Evolutionary conservation across 805 yeast species (phyloP), one percentile per base, ranked within the genome.

Genomic region (Ogataea pini): DNA sequence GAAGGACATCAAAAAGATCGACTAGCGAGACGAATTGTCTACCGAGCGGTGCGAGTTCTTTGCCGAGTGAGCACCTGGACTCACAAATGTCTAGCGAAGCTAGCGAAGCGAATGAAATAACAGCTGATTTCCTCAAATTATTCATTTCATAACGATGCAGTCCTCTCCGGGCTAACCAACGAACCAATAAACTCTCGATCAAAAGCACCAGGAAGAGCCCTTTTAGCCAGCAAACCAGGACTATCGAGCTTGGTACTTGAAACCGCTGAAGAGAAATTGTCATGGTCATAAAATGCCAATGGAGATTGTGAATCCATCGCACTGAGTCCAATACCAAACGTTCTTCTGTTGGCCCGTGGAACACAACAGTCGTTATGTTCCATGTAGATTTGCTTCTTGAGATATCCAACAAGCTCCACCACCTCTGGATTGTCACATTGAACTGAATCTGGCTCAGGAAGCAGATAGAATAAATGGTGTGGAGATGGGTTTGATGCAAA

Each of bases 401-500:
- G 40, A 41, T 55, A 62, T 13, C 46, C 7, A 13, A 63, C 27
- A 9, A 62, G 48, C 10, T 56, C 58, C 18, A 47, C 22, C 5
- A 52, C 44, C 42, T 56, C 60, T 3, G 55, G 41, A 37, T 51
- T 54, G 28, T 44, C 24, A 9, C 28, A 33, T 1, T 29, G 22
- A 28, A 22, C 41, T 17, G 45, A 20, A n/a, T 56, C 52, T 5
- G 56, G 48, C 12, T 56, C 56, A 2, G 41, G 36, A 13, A 62
- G 48, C 17, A 50, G 37, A 24, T 50, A 32, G 32, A 42, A 47
- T 24, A 63, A 47, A 16, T 51, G 45, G 48, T 62, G 67, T 0
- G 64, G 64, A 1, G 63, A 55, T 7, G 63, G 59, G 2, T 62
- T 57, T 8, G 52, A 51, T 1, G 60, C 46, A 28, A 60, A 61